Evolutionary conservation across 2,329 filamentous ascomycete genomes (phyloP).

Genomic region (Fusarium pseudonygamai): DNA sequence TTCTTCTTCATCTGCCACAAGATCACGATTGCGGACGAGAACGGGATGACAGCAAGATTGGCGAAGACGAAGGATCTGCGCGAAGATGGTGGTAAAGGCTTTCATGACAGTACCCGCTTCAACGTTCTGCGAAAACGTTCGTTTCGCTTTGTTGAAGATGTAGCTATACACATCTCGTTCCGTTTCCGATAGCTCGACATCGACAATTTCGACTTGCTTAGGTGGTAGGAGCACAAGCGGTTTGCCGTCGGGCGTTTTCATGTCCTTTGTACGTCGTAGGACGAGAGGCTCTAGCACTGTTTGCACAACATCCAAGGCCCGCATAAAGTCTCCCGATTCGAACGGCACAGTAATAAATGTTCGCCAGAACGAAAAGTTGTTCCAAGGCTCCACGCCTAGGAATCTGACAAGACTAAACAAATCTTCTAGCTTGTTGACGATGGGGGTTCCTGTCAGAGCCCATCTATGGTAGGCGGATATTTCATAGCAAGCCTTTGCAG

Average conservation of each 20-base stretch:
- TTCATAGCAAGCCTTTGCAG: slow-evolving; percentile 93
- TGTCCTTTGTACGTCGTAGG: slow-evolving; percentile 93
- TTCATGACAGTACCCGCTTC: slow-evolving; percentile 94
- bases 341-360: slow-evolving; percentile 98
- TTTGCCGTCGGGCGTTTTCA: slow-evolving; percentile 89
- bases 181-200: slow-evolving; percentile 83
- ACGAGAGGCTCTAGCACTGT: slow-evolving; percentile 97
- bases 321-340: slow-evolving; percentile 92
- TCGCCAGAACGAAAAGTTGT: slow-evolving; percentile 98
- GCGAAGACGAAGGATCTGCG: slow-evolving; percentile 90
- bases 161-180: slow-evolving; percentile 94
- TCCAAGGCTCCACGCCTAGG: slow-evolving; percentile 95
- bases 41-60: slow-evolving; percentile 95
- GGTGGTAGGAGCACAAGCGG: slow-evolving; percentile 82
- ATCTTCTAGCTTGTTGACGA: slow-evolving; percentile 95
- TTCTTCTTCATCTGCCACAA: slow-evolving; percentile 89
- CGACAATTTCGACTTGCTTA: slow-evolving; percentile 84
- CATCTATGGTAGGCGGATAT: slow-evolving; percentile 86
- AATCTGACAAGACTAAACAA: slow-evolving; percentile 94
- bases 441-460: slow-evolving; percentile 94
- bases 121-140: slow-evolving; percentile 84
- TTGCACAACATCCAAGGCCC: slow-evolving; percentile 94
- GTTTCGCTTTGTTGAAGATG: slow-evolving; percentile 84
- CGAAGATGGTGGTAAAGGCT: slow-evolving; percentile 96
- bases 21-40: slow-evolving; percentile 83